phyloP scores from a whole-genome alignment of 192 early-diverging fungal species.

The Kappamyces sp. region DNA sequence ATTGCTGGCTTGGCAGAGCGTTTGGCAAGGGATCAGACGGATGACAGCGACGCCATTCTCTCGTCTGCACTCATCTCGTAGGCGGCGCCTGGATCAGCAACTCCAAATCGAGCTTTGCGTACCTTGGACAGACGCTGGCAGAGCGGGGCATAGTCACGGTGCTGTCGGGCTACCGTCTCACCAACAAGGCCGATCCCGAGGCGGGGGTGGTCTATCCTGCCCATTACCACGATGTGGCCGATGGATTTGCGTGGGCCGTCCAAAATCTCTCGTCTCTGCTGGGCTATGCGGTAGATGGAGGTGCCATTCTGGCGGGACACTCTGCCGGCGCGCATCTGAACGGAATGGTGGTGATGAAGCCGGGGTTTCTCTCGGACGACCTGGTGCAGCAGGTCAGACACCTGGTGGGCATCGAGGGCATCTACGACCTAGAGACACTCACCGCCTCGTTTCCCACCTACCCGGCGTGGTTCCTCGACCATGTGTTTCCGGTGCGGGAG shows the following conservation, averaged over 20 bases:
- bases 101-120: background rate
- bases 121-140: background rate
- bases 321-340: slow-evolving; percentile 4
- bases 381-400: background rate
- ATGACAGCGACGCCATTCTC: too few relatives aligned
- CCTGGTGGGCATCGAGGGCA: background rate
- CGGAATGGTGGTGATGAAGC: background rate
- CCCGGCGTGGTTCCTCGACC: slow-evolving; percentile 1
- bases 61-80: too few relatives aligned
- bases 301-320: background rate
- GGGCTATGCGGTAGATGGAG: background rate
- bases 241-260: background rate
- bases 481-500: background rate
- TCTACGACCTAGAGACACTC: background rate
- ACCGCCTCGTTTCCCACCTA: background rate
- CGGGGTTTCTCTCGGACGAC: background rate
- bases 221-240: slow-evolving; percentile 2
- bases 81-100: background rate
- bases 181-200: background rate
- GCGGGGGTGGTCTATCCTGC: background rate
- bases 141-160: background rate
- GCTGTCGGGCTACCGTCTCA: background rate
- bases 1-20: too few relatives aligned
- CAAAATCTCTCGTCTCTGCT: background rate
- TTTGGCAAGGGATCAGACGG: too few relatives aligned